These are phyloP conservation scores for Rhizopogon salebrosus DNA, from an alignment of 768 basidiomycete species.

Conservation along the genomic window DNA sequence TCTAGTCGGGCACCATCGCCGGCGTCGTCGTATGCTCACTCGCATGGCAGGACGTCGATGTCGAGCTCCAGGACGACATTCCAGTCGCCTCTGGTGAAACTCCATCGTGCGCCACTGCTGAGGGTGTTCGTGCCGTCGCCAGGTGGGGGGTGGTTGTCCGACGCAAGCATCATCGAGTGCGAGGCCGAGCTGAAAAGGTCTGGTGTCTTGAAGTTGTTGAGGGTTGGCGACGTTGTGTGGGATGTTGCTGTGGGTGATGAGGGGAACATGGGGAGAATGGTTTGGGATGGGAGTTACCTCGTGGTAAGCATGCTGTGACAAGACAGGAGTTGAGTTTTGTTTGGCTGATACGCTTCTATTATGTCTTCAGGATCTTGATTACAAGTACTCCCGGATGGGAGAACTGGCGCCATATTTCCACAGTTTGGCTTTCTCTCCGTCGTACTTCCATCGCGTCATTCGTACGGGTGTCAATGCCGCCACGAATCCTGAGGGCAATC, in stretches of 20 bases:
- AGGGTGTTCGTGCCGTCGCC: slow-evolving; percentile 83
- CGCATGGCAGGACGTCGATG: slow-evolving; percentile 19
- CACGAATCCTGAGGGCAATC: slow-evolving; percentile 47
- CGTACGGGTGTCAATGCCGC: slow-evolving; percentile 38
- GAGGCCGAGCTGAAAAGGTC: slow-evolving; percentile 74
- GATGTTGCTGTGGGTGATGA: slow-evolving; percentile 84
- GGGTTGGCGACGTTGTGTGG: slow-evolving; percentile 82
- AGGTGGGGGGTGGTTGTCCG: slow-evolving; percentile 83
- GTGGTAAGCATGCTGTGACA: slow-evolving; percentile 48
- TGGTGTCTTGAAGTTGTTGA: slow-evolving; percentile 56
- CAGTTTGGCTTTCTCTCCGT: slow-evolving; percentile 76
- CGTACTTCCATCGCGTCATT: slow-evolving; percentile 85
- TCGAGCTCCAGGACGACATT: slow-evolving; percentile 30
- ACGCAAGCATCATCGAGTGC: slow-evolving; percentile 75
- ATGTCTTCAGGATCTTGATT: slow-evolving; percentile 71
- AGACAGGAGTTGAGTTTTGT: slow-evolving; percentile 1
- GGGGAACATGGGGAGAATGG: slow-evolving; percentile 74
- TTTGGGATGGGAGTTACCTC: slow-evolving; percentile 88
- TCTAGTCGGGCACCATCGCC: slow-evolving; percentile 67
- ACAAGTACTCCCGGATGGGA: slow-evolving; percentile 69
- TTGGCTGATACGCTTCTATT: slow-evolving; percentile 11
- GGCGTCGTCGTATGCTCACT: slow-evolving; percentile 32
- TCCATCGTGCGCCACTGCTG: slow-evolving; percentile 69
- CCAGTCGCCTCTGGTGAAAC: slow-evolving; percentile 66
- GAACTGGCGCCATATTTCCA: slow-evolving; percentile 80